Evolutionary conservation across 225 moss, liverwort and hornwort species (phyloP).

Genomic region (Anthoceros angustus): DNA sequence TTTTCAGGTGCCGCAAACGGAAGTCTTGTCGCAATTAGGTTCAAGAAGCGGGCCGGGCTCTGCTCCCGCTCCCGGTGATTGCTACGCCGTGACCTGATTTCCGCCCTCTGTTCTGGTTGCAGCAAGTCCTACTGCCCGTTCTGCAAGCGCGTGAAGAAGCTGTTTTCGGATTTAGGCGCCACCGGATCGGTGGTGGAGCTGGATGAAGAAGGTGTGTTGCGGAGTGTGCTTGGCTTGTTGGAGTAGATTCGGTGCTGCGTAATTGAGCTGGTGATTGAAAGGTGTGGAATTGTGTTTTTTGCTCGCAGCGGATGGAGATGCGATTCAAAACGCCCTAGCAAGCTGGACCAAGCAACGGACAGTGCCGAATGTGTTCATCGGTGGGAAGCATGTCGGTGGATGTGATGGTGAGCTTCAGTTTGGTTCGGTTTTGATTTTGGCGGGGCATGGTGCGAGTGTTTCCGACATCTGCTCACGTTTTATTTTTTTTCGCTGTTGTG

Average conservation of each 20-base stretch:
- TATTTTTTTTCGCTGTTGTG: background rate
- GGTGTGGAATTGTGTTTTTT: constrained; percentile 1
- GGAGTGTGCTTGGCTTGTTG: background rate
- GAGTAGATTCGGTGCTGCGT: background rate
- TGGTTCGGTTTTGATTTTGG: background rate
- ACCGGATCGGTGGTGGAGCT: constrained; percentile 50
- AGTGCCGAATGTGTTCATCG: constrained; percentile 71
- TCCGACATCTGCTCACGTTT: no score
- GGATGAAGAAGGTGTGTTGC: constrained; percentile 37
- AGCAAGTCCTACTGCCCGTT: constrained; percentile 43
- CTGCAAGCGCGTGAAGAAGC: constrained; percentile 28
- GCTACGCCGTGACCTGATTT: background rate
- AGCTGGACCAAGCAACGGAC: constrained; percentile 55
- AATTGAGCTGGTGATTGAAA: background rate
- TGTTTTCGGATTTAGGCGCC: constrained; percentile 42
- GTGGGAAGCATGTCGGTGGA: constrained; percentile 65
- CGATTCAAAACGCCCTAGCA: constrained; percentile 44
- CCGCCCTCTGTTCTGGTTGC: constrained; percentile 11
- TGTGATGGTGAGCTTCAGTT: constrained; percentile 47
- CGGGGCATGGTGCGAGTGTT: background rate
- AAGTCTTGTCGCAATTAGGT: background rate
- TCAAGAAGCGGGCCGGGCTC: background rate
- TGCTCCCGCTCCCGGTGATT: background rate
- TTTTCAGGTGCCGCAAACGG: constrained; percentile 22
- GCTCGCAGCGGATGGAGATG: constrained; percentile 47